A percentile compares a stretch with the other conserved stretches of the same genome.
These are phyloP conservation scores for Exophiala sp. DNA, from an alignment of 2,329 filamentous ascomycete genomes.

Conservation along the genomic window DNA sequence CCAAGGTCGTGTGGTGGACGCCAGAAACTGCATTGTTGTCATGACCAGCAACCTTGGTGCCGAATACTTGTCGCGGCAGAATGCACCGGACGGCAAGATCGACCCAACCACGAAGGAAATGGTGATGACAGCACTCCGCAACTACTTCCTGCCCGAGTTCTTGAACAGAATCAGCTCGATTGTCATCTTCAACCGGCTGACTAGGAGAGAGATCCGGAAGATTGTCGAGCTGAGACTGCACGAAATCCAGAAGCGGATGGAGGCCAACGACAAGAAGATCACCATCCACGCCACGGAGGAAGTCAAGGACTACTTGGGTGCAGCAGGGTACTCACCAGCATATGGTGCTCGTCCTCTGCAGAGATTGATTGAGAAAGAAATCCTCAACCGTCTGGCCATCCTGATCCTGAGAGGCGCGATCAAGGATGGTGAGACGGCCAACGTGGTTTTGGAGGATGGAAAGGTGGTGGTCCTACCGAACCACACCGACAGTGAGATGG, in stretches of 20 bases:
- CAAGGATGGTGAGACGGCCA: conserved; percentile 75
- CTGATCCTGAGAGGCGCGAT: conserved; percentile 81
- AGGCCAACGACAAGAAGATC: conserved; percentile 77
- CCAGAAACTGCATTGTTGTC: conserved; percentile 96
- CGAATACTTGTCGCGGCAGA: conserved; percentile 79
- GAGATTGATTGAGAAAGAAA: conserved; percentile 91
- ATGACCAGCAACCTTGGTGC: conserved; percentile 98
- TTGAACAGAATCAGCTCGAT: conserved; percentile 94
- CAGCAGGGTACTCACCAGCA: conserved; percentile 85
- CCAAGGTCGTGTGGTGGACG: conserved; percentile 89
- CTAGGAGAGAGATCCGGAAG: conserved; percentile 79
- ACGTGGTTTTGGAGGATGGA: conserved; percentile 70
- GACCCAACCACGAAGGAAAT: conserved; percentile 79
- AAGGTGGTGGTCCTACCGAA: conserved; percentile 69
- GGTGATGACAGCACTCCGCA: conserved; percentile 82
- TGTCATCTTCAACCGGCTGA: conserved; percentile 98
- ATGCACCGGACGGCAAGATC: conserved; percentile 72
- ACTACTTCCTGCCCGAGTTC: conserved; percentile 98
- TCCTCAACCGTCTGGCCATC: conserved; percentile 87
- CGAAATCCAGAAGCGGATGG: conserved; percentile 90
- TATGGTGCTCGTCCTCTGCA: conserved; percentile 88
- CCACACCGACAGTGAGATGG: conserved; percentile 61
- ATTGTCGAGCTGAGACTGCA: conserved; percentile 85
- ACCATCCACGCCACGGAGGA: conserved; percentile 73
- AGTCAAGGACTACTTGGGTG: conserved; percentile 88